Percentiles rank a stretch among this genome's conserved stretches.
Evolutionary conservation across 2,329 filamentous ascomycete species (phyloP).

Genomic region (Pyricularia grisea): DNA sequence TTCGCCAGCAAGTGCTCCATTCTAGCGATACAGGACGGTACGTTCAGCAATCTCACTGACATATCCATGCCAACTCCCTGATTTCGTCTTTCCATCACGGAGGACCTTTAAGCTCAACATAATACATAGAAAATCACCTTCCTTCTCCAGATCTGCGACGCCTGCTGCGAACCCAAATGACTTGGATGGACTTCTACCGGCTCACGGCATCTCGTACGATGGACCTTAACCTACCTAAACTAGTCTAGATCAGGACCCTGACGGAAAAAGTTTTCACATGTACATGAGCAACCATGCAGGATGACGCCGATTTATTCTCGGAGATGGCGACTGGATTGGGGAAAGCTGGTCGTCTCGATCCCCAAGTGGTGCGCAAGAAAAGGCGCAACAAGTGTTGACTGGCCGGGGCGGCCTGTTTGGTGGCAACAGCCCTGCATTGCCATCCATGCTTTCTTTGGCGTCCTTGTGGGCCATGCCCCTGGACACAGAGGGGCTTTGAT

Average conservation of each 20-base stretch:
- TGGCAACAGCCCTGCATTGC: slow-evolving; percentile 1
- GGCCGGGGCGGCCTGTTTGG: background rate
- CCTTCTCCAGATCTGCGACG: background rate
- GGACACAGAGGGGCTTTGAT: slow-evolving; percentile 19
- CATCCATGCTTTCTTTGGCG: background rate
- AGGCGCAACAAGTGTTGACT: background rate
- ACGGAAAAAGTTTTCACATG: background rate
- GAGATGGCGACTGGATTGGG: background rate
- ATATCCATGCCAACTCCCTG: background rate
- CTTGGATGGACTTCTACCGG: background rate
- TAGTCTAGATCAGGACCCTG: background rate
- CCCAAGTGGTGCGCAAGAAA: background rate
- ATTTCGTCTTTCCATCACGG: background rate
- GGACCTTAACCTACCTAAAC: background rate
- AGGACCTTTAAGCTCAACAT: background rate
- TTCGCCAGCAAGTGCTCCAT: background rate
- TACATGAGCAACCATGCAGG: background rate
- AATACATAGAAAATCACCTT: background rate
- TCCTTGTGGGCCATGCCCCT: slow-evolving; percentile 11
- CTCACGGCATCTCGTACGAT: background rate
- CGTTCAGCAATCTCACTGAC: background rate
- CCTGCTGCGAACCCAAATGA: background rate
- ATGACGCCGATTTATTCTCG: background rate
- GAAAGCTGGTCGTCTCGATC: background rate
- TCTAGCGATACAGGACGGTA: no score